Evolutionary conservation across 2,329 filamentous ascomycete species (phyloP).

Genomic region (Diaporthe helianthi): DNA sequence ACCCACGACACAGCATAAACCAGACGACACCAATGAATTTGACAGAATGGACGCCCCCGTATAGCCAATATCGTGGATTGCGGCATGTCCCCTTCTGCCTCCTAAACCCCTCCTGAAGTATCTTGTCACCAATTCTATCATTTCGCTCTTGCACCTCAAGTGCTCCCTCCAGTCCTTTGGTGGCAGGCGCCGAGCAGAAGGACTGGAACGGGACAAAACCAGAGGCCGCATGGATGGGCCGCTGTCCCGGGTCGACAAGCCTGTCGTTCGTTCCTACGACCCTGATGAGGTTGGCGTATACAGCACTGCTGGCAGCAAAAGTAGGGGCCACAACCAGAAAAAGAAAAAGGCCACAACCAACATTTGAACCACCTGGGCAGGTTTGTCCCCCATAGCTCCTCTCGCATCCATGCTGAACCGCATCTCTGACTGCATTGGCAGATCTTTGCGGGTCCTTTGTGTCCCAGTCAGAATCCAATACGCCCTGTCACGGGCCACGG

Average conservation of each 20-base stretch:
- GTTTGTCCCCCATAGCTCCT: not conserved
- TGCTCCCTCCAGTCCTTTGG: too few species aligned
- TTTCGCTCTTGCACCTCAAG: not conserved
- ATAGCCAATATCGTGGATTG: not conserved
- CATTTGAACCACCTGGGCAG: too few species aligned
- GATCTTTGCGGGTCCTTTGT: not conserved
- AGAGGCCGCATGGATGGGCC: not conserved
- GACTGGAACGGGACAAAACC: not conserved
- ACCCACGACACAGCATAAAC: not conserved
- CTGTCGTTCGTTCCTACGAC: not conserved
- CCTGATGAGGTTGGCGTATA: constrained; percentile 4
- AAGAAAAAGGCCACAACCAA: not conserved
- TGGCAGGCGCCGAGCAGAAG: not conserved
- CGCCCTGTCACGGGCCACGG: not conserved
- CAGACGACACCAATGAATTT: too few species aligned
- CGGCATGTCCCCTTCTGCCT: not conserved
- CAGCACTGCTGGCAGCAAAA: not conserved
- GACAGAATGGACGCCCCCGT: too few species aligned
- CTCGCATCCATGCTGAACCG: not conserved
- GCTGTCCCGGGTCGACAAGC: not conserved
- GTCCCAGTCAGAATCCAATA: not conserved
- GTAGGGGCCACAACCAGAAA: not conserved
- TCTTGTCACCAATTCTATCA: not conserved
- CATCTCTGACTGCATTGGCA: constrained; percentile 17
- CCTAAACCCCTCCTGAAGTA: not conserved